Conservation (phyloP, 202 grass and related monocot genomes). For the Hordeum pubiflorum region DNA sequence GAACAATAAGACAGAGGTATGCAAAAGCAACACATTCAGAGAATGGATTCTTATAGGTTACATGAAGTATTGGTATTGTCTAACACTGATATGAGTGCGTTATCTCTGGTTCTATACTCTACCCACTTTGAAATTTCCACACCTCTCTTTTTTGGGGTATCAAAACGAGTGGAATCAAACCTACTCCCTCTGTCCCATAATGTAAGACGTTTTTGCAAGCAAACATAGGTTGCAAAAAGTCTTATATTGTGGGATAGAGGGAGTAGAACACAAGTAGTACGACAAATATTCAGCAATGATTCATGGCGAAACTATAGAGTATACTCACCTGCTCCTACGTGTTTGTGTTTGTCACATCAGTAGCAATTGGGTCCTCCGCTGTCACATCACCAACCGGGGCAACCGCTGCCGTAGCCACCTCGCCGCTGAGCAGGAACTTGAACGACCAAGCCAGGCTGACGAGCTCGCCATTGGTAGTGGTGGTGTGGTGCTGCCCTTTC, state of each 20-base stretch:
- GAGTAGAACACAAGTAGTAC: not conserved
- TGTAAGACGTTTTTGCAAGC: too few species aligned
- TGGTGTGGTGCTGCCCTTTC: conserved; percentile 17
- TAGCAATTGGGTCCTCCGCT: conserved; percentile 11
- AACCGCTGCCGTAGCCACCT: conserved; percentile 4
- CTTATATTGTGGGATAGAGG: too few species aligned
- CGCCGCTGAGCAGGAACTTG: conserved; percentile 38
- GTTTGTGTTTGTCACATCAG: not conserved
- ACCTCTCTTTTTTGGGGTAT: not conserved
- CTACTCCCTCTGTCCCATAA: not conserved
- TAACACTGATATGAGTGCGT: not conserved
- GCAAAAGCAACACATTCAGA: too few species aligned
- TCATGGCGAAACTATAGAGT: not conserved
- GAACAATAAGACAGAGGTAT: too few species aligned
- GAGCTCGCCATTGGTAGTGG: conserved; percentile 17
- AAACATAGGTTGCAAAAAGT: too few species aligned
- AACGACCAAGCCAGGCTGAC: conserved; percentile 29
- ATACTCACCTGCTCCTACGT: conserved; percentile 27
- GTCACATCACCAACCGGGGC: not conserved
- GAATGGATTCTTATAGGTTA: too few species aligned
- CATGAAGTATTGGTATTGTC: not conserved
- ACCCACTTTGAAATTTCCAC: too few species aligned
- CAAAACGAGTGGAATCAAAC: not conserved
- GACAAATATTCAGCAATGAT: not conserved
- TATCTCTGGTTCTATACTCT: not conserved